Percentiles rank a stretch among this genome's conserved stretches.
phyloP scores from a whole-genome alignment of 306 rosid genomes.

The Trifolium repens region DNA sequence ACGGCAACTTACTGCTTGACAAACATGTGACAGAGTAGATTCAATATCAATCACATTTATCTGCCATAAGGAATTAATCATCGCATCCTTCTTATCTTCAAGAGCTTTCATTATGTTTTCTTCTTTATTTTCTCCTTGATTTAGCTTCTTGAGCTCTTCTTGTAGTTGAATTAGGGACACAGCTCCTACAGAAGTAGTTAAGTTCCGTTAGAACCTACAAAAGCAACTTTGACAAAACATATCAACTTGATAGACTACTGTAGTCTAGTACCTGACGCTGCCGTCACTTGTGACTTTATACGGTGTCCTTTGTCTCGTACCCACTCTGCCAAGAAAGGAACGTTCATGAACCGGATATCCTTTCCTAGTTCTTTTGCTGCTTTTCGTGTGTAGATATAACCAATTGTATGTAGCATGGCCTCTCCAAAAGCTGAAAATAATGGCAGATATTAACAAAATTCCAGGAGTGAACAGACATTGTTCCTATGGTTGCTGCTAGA shows the following conservation, averaged over 20 bases:
- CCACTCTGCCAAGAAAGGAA: conserved; percentile 96
- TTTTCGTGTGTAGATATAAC: conserved; percentile 87
- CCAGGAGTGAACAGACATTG: neutral
- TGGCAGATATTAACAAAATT: conserved; percentile 30
- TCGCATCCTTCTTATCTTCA: conserved; percentile 80
- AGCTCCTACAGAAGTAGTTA: conserved; percentile 65
- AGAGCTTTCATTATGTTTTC: conserved; percentile 67
- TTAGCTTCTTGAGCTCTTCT: conserved; percentile 79
- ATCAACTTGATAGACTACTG: conserved; percentile 34
- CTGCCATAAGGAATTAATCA: conserved; percentile 91
- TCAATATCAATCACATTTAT: conserved; percentile 94
- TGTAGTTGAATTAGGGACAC: conserved; percentile 90
- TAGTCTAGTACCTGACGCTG: conserved; percentile 85
- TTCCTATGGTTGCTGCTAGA: neutral
- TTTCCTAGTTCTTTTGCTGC: conserved; percentile 87
- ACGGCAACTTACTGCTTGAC: conserved; percentile 77
- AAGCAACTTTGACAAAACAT: conserved; percentile 18
- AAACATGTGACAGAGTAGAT: conserved; percentile 81
- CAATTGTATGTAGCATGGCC: conserved; percentile 98
- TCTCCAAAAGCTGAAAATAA: conserved; percentile 83
- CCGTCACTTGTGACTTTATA: conserved; percentile 92
- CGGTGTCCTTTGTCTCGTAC: conserved; percentile 92
- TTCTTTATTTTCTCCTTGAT: conserved; percentile 72
- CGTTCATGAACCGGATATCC: conserved; percentile 80
- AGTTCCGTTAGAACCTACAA: conserved; percentile 37